Evolutionary conservation across 2,329 filamentous ascomycete genomes (phyloP), one percentile per base, ranked within the genome.

Genomic region (Penicillium sp.): DNA sequence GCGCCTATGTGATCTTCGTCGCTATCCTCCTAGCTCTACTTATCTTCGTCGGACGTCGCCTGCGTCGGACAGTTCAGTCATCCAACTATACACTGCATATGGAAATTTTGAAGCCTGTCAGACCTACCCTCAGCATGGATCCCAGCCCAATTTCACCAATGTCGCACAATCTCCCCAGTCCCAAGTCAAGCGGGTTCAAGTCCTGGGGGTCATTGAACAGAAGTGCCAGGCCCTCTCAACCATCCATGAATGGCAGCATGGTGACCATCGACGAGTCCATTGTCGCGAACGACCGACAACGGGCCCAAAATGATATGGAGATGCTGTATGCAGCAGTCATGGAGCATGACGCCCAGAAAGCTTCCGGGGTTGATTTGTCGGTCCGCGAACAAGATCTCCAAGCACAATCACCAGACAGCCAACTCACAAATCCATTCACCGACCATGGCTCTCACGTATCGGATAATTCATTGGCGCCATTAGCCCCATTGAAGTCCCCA

Each of bases 281-380:
- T 16, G 82, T 97, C 25, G 84, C 88, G 56, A 82, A 84, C 57
- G 90, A 96, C 74, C 85, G 83, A 70, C 81, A 83, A 67, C 87
- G 88, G 77, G 86, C 90, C 60, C 87, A 94, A 73, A 81, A 87
- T 61, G 89, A 96, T 71, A 86, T 97, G 73, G 91, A 96, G 73
- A 86, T 90, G 66, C 86, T 97, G 71, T 97, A 97, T 75, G 91
- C 87, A 59, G 88, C 91, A 63, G 92, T 96, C 61, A 88, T 96
- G 86, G 90, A 91, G 72, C 89, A 96, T 65, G 92, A 97, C 61
- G 81, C 80, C 43, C 75, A 78, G 60, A 81, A 78, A 57, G 65
- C 69, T 14, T 62, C 68, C 1, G 62, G 57, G 11, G 42, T 65
- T 7, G 59, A 67, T 22, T 54, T 65, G 44, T 53, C 60, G 12